Evolutionary conservation across 2,329 filamentous ascomycete species (phyloP).

Genomic region (Aspergillus nomiae): DNA sequence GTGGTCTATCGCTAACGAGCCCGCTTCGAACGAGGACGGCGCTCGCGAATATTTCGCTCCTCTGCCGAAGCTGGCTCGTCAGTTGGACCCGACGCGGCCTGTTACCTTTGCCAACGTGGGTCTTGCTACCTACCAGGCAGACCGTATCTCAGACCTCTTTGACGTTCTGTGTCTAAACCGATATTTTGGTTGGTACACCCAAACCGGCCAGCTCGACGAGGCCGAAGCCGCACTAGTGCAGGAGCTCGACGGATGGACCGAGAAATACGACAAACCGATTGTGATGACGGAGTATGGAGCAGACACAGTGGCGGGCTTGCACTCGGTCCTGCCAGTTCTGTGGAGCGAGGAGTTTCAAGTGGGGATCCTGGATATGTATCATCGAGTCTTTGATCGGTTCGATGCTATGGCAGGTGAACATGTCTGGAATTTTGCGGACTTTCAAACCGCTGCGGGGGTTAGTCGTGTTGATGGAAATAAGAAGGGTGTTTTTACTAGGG

Average conservation of each 20-base stretch:
- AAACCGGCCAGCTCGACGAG: not conserved
- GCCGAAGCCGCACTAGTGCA: not conserved
- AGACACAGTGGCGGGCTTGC: not conserved
- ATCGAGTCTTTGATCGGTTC: slow-evolving; percentile 1
- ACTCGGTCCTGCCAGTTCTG: not conserved
- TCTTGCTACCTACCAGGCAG: not conserved
- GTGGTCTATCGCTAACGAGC: not conserved
- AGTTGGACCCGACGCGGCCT: not conserved
- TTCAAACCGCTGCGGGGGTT: not conserved
- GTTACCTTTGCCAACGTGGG: not conserved
- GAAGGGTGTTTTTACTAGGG: not conserved
- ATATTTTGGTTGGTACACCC: not conserved
- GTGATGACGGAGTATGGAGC: not conserved
- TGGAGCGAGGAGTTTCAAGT: not conserved
- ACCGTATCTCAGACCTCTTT: not conserved
- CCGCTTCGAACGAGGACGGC: not conserved
- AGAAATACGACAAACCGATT: not conserved
- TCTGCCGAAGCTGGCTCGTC: not conserved
- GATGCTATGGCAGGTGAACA: not conserved
- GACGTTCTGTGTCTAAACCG: not conserved
- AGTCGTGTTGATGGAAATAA: not conserved
- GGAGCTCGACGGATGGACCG: not conserved
- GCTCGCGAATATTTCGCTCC: not conserved
- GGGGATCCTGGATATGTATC: not conserved
- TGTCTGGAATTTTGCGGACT: slow-evolving; percentile 3